These are phyloP conservation scores for Echites panduratus DNA, from an alignment of 257 asterid species.

Conservation along the genomic window DNA sequence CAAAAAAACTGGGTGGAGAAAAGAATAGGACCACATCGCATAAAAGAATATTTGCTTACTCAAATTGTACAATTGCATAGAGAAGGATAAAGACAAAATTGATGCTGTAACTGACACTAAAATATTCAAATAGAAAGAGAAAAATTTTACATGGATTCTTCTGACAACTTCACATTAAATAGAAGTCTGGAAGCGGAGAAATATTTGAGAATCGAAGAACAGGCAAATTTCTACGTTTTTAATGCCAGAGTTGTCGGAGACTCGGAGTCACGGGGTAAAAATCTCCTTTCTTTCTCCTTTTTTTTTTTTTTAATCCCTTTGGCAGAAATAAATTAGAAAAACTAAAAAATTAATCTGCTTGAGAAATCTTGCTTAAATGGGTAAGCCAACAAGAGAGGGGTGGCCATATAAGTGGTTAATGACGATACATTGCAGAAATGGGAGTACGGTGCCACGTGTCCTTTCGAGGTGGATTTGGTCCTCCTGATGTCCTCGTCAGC, in stretches of 20 bases:
- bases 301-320: neutral
- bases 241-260: conserved; percentile 24
- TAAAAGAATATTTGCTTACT: neutral
- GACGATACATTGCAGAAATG: neutral
- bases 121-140: neutral
- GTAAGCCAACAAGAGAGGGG: neutral
- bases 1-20: neutral
- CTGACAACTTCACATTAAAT: neutral
- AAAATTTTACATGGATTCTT: neutral
- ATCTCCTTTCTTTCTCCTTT: neutral
- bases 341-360: too few species aligned
- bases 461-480: too few species aligned
- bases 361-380: too few species aligned
- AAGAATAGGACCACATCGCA: conserved; percentile 21
- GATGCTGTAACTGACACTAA: conserved; percentile 6
- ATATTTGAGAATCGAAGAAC: neutral
- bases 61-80: neutral
- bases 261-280: conserved; percentile 15
- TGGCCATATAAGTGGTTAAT: neutral
- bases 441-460: neutral
- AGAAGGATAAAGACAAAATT: neutral
- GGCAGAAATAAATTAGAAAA: neutral
- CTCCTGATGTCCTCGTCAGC: too few species aligned
- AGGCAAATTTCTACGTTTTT: conserved; percentile 13
- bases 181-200: neutral